Conservation (phyloP, 1,284 basidiomycete species). For the Sanghuangporus baumii region DNA sequence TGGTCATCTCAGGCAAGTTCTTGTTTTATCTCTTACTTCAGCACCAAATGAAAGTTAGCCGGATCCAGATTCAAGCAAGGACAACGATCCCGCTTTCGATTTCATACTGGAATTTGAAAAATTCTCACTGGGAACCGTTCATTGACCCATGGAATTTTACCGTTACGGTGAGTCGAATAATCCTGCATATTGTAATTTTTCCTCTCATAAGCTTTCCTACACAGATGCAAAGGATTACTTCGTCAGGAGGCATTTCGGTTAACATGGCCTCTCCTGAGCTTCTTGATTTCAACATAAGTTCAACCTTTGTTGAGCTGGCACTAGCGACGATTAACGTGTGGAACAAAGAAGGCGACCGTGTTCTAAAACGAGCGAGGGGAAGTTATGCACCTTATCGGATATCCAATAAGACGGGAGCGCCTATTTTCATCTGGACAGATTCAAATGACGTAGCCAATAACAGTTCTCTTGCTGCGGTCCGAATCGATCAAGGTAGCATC, state of each 20-base stretch:
- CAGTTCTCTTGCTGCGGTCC: conserved; percentile 44
- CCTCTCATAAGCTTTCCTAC: neutral
- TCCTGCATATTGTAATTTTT: conserved; percentile 7
- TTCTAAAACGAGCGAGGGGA: conserved; percentile 72
- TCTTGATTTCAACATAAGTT: conserved; percentile 89
- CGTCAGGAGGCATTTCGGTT: conserved; percentile 50
- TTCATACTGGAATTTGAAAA: conserved; percentile 95
- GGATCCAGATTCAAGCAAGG: conserved; percentile 67
- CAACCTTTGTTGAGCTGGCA: conserved; percentile 86
- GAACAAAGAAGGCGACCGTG: conserved; percentile 67
- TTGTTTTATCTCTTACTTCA: neutral
- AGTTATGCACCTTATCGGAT: conserved; percentile 93
- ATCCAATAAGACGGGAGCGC: conserved; percentile 84
- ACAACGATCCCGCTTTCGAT: conserved; percentile 79
- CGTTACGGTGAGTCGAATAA: conserved; percentile 48
- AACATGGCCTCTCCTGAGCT: conserved; percentile 76
- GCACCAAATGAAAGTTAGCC: no score
- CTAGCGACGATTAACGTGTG: conserved; percentile 72
- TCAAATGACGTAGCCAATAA: conserved; percentile 44
- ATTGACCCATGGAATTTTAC: conserved; percentile 97
- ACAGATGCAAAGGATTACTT: conserved; percentile 52
- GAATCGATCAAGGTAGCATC: conserved; percentile 68
- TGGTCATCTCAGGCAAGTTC: conserved; percentile 85
- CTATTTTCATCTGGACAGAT: conserved; percentile 81
- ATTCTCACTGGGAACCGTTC: conserved; percentile 99